Percentiles rank a stretch among this genome's conserved stretches.
Evolutionary conservation across 495 filamentous ascomycete genomes (phyloP).

Genomic region (Podospora tetraspora): DNA sequence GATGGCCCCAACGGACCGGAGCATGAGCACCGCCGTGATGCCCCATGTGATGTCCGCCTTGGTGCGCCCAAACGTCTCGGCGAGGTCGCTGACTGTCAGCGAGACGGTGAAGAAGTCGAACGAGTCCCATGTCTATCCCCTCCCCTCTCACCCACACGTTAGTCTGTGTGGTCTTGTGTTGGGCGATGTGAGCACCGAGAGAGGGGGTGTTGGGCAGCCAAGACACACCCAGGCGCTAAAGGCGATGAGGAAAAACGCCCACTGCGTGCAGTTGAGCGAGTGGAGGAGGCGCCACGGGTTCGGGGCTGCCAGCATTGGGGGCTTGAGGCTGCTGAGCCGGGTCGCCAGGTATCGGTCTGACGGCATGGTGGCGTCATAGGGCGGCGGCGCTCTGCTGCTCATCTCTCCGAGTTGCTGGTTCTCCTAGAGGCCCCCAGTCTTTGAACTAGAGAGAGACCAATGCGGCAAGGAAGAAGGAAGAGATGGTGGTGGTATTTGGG

Average conservation of each 20-base stretch:
- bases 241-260: constrained; percentile 76
- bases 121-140: constrained; percentile 65
- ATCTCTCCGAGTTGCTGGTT: background rate
- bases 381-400: constrained; percentile 15
- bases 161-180: background rate
- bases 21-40: constrained; percentile 81
- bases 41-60: constrained; percentile 85
- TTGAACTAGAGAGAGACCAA: background rate
- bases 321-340: constrained; percentile 65
- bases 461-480: background rate
- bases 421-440: background rate
- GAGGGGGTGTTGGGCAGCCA: no score
- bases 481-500: background rate
- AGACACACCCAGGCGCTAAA: constrained; percentile 61
- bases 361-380: constrained; percentile 48
- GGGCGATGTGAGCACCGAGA: no score
- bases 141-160: constrained; percentile 6
- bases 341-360: constrained; percentile 59
- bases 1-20: constrained; percentile 66
- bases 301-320: constrained; percentile 69
- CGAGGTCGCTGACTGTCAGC: constrained; percentile 63
- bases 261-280: constrained; percentile 70
- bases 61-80: constrained; percentile 57
- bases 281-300: constrained; percentile 70
- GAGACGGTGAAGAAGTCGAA: constrained; percentile 93